phyloP scores from a whole-genome alignment of 352 stramenopile genomes.

The Phytophthora syringae region DNA sequence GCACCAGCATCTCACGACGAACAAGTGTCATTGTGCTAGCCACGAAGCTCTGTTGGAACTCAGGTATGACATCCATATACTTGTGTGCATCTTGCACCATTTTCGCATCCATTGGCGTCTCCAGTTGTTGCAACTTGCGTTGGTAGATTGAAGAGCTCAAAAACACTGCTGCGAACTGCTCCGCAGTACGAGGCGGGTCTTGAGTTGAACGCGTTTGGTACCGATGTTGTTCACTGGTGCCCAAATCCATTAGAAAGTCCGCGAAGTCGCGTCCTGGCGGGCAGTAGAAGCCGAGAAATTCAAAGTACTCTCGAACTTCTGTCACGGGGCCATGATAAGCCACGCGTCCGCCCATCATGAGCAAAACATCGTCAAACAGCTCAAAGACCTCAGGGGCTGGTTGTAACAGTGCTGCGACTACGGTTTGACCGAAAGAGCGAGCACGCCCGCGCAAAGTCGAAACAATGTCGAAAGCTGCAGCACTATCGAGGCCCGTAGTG shows the following conservation, averaged over 20 bases:
- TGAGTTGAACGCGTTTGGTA: conserved; percentile 32
- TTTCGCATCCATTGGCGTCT: conserved; percentile 20
- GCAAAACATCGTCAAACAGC: conserved; percentile 61
- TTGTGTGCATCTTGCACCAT: conserved; percentile 49
- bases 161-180: conserved; percentile 45
- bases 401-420: conserved; percentile 88
- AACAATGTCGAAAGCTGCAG: conserved; percentile 64
- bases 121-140: conserved; percentile 20
- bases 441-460: conserved; percentile 41
- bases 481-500: conserved; percentile 62
- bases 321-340: conserved; percentile 68
- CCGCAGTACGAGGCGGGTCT: conserved; percentile 20
- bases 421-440: conserved; percentile 41
- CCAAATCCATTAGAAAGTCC: conserved; percentile 56
- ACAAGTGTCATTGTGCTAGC: conserved; percentile 40
- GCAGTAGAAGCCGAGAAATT: conserved; percentile 48
- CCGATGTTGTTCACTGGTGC: conserved; percentile 44
- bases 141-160: conserved; percentile 29
- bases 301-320: conserved; percentile 44
- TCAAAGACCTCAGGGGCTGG: conserved; percentile 63
- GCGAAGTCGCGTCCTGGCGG: conserved; percentile 48
- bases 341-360: conserved; percentile 74
- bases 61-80: conserved; percentile 77
- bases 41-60: conserved; percentile 43
- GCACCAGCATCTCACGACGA: conserved; percentile 62